A percentile compares a stretch with the other conserved stretches of the same genome.
phyloP scores from a whole-genome alignment of 2,329 filamentous ascomycete species.

The Aspergillus transmontanensis region DNA sequence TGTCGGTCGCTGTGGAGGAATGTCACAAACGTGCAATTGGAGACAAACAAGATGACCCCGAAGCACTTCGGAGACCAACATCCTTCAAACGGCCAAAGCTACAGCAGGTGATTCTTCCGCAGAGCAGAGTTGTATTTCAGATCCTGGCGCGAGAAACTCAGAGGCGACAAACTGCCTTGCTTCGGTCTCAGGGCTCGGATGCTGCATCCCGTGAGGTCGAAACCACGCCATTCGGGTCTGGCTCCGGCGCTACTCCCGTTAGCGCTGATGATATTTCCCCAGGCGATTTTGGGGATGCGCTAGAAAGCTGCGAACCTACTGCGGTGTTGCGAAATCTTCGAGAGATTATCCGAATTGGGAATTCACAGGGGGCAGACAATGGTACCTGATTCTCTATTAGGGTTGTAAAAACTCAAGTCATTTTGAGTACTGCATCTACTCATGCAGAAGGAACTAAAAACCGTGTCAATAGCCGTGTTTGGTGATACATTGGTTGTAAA shows the following conservation, averaged over 20 bases:
- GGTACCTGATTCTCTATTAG: not conserved
- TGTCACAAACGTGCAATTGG: conserved; percentile 9
- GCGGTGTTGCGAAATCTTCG: conserved; percentile 10
- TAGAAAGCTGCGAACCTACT: conserved; percentile 5
- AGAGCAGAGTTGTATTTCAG: conserved; percentile 16
- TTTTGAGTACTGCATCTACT: not conserved
- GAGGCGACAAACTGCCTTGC: not conserved
- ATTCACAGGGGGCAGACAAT: not conserved
- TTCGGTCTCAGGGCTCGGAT: not conserved
- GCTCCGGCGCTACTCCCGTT: not conserved
- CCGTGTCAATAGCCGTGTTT: too few species aligned
- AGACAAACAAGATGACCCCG: not conserved
- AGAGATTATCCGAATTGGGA: conserved; percentile 8
- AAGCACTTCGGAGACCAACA: not conserved
- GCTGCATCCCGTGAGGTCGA: not conserved
- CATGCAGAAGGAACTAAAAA: not conserved
- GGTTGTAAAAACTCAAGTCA: not conserved
- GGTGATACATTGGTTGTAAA: not conserved
- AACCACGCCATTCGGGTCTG: not conserved
- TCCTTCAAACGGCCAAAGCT: conserved; percentile 12
- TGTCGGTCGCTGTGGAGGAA: conserved; percentile 8
- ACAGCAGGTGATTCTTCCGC: conserved; percentile 17
- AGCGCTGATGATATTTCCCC: not conserved
- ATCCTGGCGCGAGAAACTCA: conserved; percentile 11
- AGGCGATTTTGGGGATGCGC: not conserved